Percentiles rank a stretch among this genome's conserved stretches.
Conservation (phyloP, 2,329 filamentous ascomycete genomes). For the Trichophyton simii region DNA sequence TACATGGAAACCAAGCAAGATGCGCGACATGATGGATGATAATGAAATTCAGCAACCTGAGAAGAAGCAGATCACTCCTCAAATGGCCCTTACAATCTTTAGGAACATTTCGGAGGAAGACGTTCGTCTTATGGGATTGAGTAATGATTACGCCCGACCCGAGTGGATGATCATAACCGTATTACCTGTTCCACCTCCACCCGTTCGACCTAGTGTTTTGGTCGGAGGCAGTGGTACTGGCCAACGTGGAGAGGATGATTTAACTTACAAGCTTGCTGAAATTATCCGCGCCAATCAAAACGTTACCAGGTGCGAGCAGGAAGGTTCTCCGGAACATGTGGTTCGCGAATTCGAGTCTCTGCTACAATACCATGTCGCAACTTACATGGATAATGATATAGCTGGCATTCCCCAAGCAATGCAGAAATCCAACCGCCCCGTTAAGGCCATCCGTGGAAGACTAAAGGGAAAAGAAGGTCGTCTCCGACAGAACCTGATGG, state of each 20-base stretch:
- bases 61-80: constrained; percentile 69
- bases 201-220: constrained; percentile 91
- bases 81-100: constrained; percentile 76
- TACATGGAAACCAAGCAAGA: constrained; percentile 59
- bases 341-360: constrained; percentile 80
- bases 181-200: constrained; percentile 85
- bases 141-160: constrained; percentile 84
- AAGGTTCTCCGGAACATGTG: constrained; percentile 85
- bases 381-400: constrained; percentile 99
- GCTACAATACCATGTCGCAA: constrained; percentile 94
- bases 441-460: constrained; percentile 92
- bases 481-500: constrained; percentile 97
- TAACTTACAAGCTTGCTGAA: constrained; percentile 98
- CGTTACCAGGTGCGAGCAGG: constrained; percentile 76
- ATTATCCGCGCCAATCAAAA: constrained; percentile 97
- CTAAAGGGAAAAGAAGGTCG: constrained; percentile 98
- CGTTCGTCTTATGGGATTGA: constrained; percentile 76
- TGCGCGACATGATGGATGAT: constrained; percentile 56
- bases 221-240: constrained; percentile 90
- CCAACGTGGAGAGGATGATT: constrained; percentile 90
- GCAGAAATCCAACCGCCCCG: constrained; percentile 90
- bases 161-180: constrained; percentile 98
- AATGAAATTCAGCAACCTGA: constrained; percentile 55
- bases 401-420: constrained; percentile 86
- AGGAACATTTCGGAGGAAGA: constrained; percentile 71